phyloP scores from a whole-genome alignment of 768 basidiomycete species.

The Serendipita sp. region DNA sequence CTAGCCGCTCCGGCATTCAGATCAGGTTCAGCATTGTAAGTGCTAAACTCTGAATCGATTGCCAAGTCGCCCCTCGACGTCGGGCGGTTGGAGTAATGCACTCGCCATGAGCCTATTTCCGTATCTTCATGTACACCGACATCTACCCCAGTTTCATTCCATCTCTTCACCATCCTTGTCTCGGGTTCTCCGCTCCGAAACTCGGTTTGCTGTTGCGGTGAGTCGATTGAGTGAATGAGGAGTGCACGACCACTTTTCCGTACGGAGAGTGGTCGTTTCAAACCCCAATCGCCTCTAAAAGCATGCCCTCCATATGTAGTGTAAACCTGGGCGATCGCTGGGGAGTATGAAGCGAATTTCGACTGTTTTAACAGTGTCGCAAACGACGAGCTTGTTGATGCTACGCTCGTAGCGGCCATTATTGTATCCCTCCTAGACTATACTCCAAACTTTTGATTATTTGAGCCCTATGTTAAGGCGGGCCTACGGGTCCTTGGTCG shows the following conservation, averaged over 20 bases:
- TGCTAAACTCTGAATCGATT: constrained; percentile 32
- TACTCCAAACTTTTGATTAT: too few species aligned
- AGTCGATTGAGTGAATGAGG: constrained; percentile 51
- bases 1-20: background rate
- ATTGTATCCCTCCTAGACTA: too few species aligned
- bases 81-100: constrained; percentile 25
- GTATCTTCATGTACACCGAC: constrained; percentile 18
- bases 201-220: constrained; percentile 56
- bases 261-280: constrained; percentile 60
- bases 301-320: constrained; percentile 51
- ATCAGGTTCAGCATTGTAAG: background rate
- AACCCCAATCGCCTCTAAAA: constrained; percentile 66
- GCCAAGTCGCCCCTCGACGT: constrained; percentile 17
- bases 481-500: too few species aligned
- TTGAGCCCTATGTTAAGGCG: too few species aligned
- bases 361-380: constrained; percentile 63
- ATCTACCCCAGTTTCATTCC: constrained; percentile 42
- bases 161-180: constrained; percentile 48
- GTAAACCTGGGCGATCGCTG: constrained; percentile 61
- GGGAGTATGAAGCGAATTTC: constrained; percentile 68
- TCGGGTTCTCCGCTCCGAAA: constrained; percentile 55
- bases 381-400: constrained; percentile 37
- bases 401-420: background rate
- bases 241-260: constrained; percentile 40
- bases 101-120: constrained; percentile 17